Evolutionary conservation across 2,329 filamentous ascomycete genomes (phyloP), one percentile per base, ranked within the genome.

Genomic region (Fusarium praegraminearum): DNA sequence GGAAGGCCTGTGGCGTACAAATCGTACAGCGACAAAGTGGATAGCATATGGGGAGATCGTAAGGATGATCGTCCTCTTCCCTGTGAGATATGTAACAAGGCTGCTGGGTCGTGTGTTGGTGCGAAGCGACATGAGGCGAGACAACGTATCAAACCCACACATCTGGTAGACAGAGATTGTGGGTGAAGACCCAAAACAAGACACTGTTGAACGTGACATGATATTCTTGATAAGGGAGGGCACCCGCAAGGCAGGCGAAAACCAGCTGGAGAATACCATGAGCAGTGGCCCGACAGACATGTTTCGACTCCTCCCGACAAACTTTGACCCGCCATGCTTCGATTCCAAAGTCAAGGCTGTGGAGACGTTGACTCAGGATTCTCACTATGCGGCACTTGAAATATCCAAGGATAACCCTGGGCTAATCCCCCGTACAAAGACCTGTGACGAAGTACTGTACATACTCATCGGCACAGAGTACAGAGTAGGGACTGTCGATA

Each of bases 1-100:
- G n/a, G 36, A 70, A 54, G 45, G 54, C 51, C 56, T 43, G 65
- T 49, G 53, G 8, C 40, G 30, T 44, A 61, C 16, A 24, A 40
- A 53, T 33, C 32, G 53, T 41, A 59, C 54, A 58, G 43, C 32
- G 50, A 57, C 45, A 32, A 64, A 57, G 65, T 57, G 61, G 63
- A 65, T 57, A 63, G 54, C 57, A 55, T 55, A 71, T 70, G 65
- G 64, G 65, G 66, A 74, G 65, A 73, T 75, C 55, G 46, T 62
- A 73, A 61, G 65, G 38, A 50, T 67, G 70, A 74, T 74, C 66
- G 61, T 69, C 70, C 47, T 62, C 65, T 74, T 71, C 71, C 72
- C 67, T 67, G 69, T 59, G 59, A 57, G 56, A 59, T 71, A 71
- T 61, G 49, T 58, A 63, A 57, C 70, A 70, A 63, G 58, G 58